Base-by-base conservation (phyloP, 352 stramenopile species). In the Plasmopara halstedii region DNA sequence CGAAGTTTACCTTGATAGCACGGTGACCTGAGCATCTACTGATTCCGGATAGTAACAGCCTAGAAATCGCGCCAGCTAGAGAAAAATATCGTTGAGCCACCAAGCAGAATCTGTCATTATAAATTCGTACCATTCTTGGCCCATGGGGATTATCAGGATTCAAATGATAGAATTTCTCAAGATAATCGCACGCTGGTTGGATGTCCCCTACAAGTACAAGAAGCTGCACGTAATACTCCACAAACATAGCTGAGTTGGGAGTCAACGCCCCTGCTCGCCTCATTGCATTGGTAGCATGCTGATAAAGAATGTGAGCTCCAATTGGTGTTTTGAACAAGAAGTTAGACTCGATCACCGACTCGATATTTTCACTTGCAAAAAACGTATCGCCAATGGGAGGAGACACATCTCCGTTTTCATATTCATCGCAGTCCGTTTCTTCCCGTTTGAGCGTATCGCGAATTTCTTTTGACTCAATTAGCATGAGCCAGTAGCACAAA, bases 401-500 rank as follows among this genome's bases (percentile, higher is more conserved):
- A 14, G 58, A 50, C 31, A 53, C 35, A 0, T 67, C 57, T 6
- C 51, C 46, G 14, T 62, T 51, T 20, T 65, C 56, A 8, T 66
- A 43, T 0, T 63, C 58, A 5, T 70, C 49, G 1, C 64, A 45
- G 0, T 56, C 53, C 13, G 64, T 40, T 14, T 58, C 32, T 53
- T 73, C 58, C 13, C 53, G 57, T 36, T 58, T 60, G 2, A 84
- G 69, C 33, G 65, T 66, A 13, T 72, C 55, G 18, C 80, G 76
- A 1, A 92, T 43, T 33, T 86, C 70, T 42, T 62, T 60, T 11
- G 77, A 88, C 47, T 92, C 81, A 35, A 87, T 70, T 40, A 92
- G 73, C 19, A 92, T 57, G 22, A 92, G 59, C 81, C 81, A 92
- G 42, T 89, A 92, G 53, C 81, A 89, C 25, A 92, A 41, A 35